Base-by-base conservation (phyloP, 768 basidiomycete species). In the Mycena chlorophos region DNA sequence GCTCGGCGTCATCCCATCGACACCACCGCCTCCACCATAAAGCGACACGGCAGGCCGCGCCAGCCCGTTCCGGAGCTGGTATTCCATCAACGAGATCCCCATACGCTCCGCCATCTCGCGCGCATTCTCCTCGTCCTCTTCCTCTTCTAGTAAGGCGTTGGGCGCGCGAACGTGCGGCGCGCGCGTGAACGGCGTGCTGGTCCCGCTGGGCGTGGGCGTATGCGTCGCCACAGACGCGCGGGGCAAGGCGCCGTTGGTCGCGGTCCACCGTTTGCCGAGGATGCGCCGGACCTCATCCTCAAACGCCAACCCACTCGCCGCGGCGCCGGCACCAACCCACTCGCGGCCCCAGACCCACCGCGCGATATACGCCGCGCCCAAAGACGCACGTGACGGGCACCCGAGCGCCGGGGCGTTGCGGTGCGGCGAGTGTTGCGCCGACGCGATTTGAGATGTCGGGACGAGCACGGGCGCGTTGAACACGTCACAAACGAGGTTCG, bases 341-440 rank as follows among this genome's bases (percentile, higher is more conserved):
- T 89, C 86, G 60, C 83, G 80, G 37, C 88, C 84, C 90, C 89
- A 93, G 39, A 89, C 86, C 91, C 91, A 94, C 6, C 91, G 79
- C 26, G 90, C 91, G 38, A 89, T 73, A 65, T 90, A 93, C 1
- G 91, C 88, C 0, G 83, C 80, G 0, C 91, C 91, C 3, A 93
- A 73, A 0, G 87, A 78, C 1, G 84, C 87, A 13, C 90, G 80
- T 14, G 82, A 81, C 0, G 88, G 85, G 69, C 81, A 89, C 14
- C 88, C 87, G 22, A 66, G 62, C 0, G 85, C 86, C 6, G 89
- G 90, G 0, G 88, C 83, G 61, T 90, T 90, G 23, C 89, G 80
- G 62, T 90, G 89, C 13, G 84, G 79, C 16, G 82, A 78, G 17
- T 83, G 70, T 65, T 88, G 87, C 12, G 90, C 90, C 6, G 85